A percentile compares a stretch with the other conserved stretches of the same genome.
These are phyloP conservation scores for Ceraceosorus bombacis DNA, from an alignment of 1,284 basidiomycete species.

Conservation along the genomic window DNA sequence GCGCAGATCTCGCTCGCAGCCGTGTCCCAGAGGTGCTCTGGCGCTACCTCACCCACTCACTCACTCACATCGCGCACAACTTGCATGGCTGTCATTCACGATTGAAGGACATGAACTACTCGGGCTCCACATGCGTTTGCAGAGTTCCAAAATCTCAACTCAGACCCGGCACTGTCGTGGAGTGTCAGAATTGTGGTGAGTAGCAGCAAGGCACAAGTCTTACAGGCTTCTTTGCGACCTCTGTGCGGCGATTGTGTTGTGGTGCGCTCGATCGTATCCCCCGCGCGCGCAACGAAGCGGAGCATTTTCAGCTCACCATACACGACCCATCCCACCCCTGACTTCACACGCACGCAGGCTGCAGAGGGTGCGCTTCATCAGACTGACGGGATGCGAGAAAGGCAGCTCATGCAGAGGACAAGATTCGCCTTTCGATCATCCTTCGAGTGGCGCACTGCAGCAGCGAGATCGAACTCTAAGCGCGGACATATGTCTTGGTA, in stretches of 20 bases:
- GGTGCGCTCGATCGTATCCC: not conserved
- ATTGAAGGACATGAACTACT: constrained; percentile 86
- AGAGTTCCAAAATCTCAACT: constrained; percentile 91
- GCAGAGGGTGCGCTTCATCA: not conserved
- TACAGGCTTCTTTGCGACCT: not conserved
- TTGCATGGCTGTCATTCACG: constrained; percentile 5
- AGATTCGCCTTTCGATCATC: no score
- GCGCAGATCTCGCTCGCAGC: not conserved
- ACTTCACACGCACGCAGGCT: not conserved
- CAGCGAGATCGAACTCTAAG: no score
- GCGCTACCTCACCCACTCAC: no score
- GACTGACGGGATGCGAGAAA: not conserved
- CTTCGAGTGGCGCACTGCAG: no score
- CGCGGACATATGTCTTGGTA: no score
- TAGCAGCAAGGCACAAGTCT: no score
- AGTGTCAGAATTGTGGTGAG: constrained; percentile 75
- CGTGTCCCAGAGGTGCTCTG: no score
- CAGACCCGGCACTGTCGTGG: constrained; percentile 82
- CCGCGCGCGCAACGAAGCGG: no score
- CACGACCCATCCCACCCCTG: not conserved
- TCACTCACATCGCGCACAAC: no score
- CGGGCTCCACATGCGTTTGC: constrained; percentile 98
- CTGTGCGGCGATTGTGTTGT: not conserved
- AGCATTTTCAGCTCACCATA: not conserved
- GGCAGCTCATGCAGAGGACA: no score